These are phyloP conservation scores for Arachis monticola DNA, from an alignment of 331 rosid species.

Conservation along the genomic window DNA sequence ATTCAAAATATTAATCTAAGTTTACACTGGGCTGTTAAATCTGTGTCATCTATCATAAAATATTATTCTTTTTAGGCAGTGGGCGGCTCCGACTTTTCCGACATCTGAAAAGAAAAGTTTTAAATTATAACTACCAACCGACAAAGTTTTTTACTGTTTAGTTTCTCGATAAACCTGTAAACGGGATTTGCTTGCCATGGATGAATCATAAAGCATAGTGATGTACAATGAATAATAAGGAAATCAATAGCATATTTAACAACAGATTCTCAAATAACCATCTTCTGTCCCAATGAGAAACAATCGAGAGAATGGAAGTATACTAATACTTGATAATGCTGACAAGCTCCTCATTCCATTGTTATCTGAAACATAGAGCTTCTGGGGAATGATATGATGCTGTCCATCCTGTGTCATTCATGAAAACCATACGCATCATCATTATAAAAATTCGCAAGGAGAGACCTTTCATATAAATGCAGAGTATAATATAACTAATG, in stretches of 20 bases:
- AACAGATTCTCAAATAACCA: conserved; percentile 83
- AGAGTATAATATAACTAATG: conserved; percentile 29
- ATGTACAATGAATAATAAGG: conserved; percentile 34
- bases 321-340: conserved; percentile 74
- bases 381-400: conserved; percentile 69
- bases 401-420: conserved; percentile 71
- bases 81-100: conserved; percentile 39
- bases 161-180: background rate
- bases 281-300: conserved; percentile 97
- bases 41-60: background rate
- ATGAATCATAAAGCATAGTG: conserved; percentile 16
- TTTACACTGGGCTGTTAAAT: background rate
- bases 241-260: conserved; percentile 47
- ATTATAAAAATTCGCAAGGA: background rate
- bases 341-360: conserved; percentile 81
- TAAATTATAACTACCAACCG: background rate
- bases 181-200: background rate
- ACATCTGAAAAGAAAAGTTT: background rate
- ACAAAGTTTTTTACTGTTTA: background rate
- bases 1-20: background rate
- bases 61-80: conserved; percentile 4
- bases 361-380: conserved; percentile 77
- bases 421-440: conserved; percentile 25
- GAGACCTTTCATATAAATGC: background rate
- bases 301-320: conserved; percentile 86